phyloP scores from a whole-genome alignment of 495 filamentous ascomycete genomes.

The Neurospora sp. region DNA sequence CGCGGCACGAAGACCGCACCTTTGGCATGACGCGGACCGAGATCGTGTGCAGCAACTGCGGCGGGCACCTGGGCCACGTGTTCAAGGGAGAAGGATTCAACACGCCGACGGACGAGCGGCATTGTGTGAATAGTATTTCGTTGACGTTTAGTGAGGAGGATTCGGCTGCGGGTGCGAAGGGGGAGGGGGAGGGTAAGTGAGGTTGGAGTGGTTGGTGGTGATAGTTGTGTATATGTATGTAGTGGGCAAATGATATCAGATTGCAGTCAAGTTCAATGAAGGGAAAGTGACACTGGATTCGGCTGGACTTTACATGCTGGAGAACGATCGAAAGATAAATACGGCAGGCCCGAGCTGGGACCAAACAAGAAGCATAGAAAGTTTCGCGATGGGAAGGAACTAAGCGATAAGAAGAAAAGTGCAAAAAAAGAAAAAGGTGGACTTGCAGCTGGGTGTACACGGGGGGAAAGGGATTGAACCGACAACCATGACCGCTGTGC shows the following conservation, averaged over 20 bases:
- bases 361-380: not conserved
- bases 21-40: constrained; percentile 83
- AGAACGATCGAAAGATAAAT: not conserved
- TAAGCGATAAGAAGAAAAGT: not conserved
- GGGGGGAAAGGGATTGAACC: not conserved
- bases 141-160: constrained; percentile 67
- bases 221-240: not conserved
- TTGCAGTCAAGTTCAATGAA: not conserved
- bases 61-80: constrained; percentile 92
- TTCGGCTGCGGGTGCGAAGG: constrained; percentile 38
- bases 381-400: not conserved
- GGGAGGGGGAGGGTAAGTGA: constrained; percentile 12
- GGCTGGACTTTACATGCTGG: not conserved
- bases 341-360: not conserved
- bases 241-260: not conserved
- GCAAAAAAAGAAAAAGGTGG: not conserved
- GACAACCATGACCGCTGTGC: not conserved
- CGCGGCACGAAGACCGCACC: constrained; percentile 59
- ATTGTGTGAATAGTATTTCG: constrained; percentile 93
- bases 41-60: constrained; percentile 89
- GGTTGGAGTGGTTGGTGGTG: not conserved
- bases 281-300: not conserved
- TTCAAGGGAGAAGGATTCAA: constrained; percentile 91
- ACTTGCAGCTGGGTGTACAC: not conserved
- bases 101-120: constrained; percentile 89